phyloP scores from a whole-genome alignment of 2,329 filamentous ascomycete species.

The Albifimbria verrucaria region DNA sequence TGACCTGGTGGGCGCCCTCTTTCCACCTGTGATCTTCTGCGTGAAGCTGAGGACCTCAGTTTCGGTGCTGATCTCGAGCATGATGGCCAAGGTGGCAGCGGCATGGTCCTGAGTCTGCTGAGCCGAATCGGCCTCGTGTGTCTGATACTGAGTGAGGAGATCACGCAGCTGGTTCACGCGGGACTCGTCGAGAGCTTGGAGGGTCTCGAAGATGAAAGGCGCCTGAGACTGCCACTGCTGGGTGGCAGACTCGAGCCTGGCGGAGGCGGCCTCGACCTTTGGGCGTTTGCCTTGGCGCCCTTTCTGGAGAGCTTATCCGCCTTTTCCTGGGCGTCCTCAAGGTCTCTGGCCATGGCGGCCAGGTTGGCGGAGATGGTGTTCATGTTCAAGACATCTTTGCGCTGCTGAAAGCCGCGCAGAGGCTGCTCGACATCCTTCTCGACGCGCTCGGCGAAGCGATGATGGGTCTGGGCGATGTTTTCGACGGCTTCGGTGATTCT shows the following conservation, averaged over 20 bases:
- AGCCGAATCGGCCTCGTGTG: conserved; percentile 84
- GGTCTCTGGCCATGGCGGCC: conserved; percentile 73
- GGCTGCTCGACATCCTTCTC: conserved; percentile 85
- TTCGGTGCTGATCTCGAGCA: conserved; percentile 82
- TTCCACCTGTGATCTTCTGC: conserved; percentile 40
- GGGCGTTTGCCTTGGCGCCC: conserved; percentile 69
- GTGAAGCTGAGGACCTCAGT: conserved; percentile 80
- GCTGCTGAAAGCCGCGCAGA: conserved; percentile 69
- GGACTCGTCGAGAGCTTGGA: conserved; percentile 87
- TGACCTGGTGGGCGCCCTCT: conserved; percentile 32
- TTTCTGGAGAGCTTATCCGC: conserved; percentile 81
- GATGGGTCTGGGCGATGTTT: conserved; percentile 78
- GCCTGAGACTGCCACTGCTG: conserved; percentile 92
- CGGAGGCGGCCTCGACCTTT: conserved; percentile 74
- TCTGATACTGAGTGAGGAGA: conserved; percentile 87
- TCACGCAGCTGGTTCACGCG: conserved; percentile 88
- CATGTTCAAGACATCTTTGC: conserved; percentile 78
- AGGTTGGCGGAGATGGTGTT: conserved; percentile 79
- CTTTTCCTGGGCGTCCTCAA: conserved; percentile 81
- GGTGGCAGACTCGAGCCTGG: conserved; percentile 72
- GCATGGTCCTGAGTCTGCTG: conserved; percentile 71
- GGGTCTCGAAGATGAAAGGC: conserved; percentile 88
- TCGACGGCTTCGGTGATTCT: conserved; percentile 79
- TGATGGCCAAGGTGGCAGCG: conserved; percentile 74
- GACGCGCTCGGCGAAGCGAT: conserved; percentile 74